Conservation (phyloP, 176 grass and related monocot species). For the Thinopyrum elongatum region DNA sequence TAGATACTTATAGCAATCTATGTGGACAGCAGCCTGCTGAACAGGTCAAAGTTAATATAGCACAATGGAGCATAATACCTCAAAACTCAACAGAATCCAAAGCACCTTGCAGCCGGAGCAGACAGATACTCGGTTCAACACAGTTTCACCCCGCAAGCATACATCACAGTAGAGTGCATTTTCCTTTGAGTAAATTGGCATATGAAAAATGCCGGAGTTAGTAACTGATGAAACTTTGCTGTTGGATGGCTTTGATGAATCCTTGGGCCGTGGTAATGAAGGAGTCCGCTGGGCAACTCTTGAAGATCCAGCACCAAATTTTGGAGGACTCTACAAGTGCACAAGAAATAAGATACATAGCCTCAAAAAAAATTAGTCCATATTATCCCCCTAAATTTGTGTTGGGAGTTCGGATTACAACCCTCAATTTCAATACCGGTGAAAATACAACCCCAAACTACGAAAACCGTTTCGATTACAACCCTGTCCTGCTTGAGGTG, state of each 20-base stretch:
- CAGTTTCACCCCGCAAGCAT: conserved; percentile 77
- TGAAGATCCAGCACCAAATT: conserved; percentile 40
- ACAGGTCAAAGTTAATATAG: conserved; percentile 36
- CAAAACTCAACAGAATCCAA: conserved; percentile 25
- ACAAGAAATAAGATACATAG: conserved; percentile 26
- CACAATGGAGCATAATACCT: not conserved
- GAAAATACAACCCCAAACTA: not conserved
- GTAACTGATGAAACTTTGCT: conserved; percentile 64
- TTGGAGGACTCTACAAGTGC: conserved; percentile 45
- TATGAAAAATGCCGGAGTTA: conserved; percentile 59
- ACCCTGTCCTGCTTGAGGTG: not conserved
- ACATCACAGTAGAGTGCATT: conserved; percentile 81
- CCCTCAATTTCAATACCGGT: not conserved
- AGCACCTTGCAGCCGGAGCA: conserved; percentile 92
- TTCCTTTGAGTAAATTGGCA: conserved; percentile 80
- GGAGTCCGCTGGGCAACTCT: conserved; percentile 39
- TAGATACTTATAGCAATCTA: conserved; percentile 86
- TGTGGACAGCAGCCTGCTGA: conserved; percentile 85
- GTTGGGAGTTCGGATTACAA: not conserved
- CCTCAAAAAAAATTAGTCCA: not conserved
- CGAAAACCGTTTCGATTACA: not conserved
- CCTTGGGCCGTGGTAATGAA: conserved; percentile 47
- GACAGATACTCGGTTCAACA: conserved; percentile 88
- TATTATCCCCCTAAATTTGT: not conserved
- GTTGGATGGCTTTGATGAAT: conserved; percentile 52